Evolutionary conservation across 2,329 filamentous ascomycete species (phyloP).

Genomic region (Fusarium marasasianum): DNA sequence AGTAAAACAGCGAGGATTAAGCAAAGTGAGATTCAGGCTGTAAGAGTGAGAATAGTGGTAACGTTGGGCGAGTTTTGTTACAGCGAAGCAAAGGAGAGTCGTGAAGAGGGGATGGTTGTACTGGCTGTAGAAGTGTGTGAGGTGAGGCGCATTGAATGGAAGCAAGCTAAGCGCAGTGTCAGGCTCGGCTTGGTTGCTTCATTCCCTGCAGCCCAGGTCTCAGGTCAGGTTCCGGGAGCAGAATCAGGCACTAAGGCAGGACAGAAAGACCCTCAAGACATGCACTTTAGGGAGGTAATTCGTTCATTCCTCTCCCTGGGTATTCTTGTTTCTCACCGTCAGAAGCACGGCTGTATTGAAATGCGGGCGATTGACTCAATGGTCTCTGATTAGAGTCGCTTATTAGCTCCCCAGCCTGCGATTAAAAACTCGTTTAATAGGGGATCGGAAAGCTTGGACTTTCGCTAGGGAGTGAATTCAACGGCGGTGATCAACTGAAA

Average conservation of each 20-base stretch:
- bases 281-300: neutral
- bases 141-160: constrained; percentile 20
- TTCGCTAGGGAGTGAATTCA: neutral
- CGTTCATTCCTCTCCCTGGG: neutral
- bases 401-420: constrained; percentile 30
- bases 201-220: constrained; percentile 27
- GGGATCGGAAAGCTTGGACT: constrained; percentile 27
- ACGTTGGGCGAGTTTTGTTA: constrained; percentile 10
- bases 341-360: constrained; percentile 10
- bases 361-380: constrained; percentile 5
- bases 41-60: constrained; percentile 4
- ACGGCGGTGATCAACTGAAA: constrained; percentile 18
- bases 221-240: constrained; percentile 21
- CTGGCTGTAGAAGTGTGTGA: constrained; percentile 27
- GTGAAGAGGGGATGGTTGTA: constrained; percentile 34
- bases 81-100: constrained; percentile 20
- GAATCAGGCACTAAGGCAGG: constrained; percentile 36
- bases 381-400: neutral
- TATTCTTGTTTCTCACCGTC: constrained; percentile 14
- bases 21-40: constrained; percentile 11
- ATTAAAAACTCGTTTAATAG: constrained; percentile 27
- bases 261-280: constrained; percentile 3
- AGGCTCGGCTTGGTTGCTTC: constrained; percentile 31
- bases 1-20: neutral
- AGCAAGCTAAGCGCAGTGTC: constrained; percentile 29